phyloP scores from a whole-genome alignment of 2,329 filamentous ascomycete species.

The Cytospora piceae region DNA sequence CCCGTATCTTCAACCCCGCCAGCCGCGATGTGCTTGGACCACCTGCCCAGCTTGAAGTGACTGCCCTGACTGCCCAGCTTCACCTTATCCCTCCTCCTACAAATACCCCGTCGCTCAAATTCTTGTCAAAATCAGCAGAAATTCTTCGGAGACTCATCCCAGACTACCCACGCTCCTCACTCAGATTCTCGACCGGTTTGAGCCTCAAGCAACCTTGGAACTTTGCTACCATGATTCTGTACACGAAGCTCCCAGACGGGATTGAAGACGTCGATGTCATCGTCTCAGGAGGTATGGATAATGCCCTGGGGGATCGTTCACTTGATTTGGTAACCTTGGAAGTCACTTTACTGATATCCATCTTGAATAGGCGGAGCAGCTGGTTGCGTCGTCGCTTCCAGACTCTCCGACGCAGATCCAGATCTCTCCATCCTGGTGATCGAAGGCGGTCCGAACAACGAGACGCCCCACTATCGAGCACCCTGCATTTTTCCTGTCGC shows the following conservation, averaged over 20 bases:
- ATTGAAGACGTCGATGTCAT: slow-evolving; percentile 54
- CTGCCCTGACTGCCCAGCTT: too few species aligned
- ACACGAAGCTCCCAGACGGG: slow-evolving; percentile 34
- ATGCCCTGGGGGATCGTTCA: background rate
- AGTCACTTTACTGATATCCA: background rate
- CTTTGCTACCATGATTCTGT: slow-evolving; percentile 17
- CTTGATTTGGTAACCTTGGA: background rate
- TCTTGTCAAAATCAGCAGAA: too few species aligned
- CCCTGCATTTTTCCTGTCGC: slow-evolving; percentile 53
- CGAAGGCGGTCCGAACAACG: slow-evolving; percentile 58
- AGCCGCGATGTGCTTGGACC: too few species aligned
- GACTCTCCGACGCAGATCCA: slow-evolving; percentile 54
- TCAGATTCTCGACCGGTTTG: too few species aligned
- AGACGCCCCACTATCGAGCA: slow-evolving; percentile 53
- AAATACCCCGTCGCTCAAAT: too few species aligned
- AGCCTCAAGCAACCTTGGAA: background rate
- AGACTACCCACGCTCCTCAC: too few species aligned
- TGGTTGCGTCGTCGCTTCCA: slow-evolving; percentile 52
- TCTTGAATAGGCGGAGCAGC: slow-evolving; percentile 48
- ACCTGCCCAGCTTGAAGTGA: too few species aligned
- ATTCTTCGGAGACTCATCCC: too few species aligned
- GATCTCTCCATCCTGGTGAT: slow-evolving; percentile 55
- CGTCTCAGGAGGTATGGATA: slow-evolving; percentile 48
- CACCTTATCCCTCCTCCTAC: too few species aligned
- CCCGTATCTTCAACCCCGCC: too few species aligned